A percentile compares a stretch with the other conserved stretches of the same genome.
Evolutionary conservation across 2,329 filamentous ascomycete species (phyloP).

Genomic region (Clonostachys chloroleuca): DNA sequence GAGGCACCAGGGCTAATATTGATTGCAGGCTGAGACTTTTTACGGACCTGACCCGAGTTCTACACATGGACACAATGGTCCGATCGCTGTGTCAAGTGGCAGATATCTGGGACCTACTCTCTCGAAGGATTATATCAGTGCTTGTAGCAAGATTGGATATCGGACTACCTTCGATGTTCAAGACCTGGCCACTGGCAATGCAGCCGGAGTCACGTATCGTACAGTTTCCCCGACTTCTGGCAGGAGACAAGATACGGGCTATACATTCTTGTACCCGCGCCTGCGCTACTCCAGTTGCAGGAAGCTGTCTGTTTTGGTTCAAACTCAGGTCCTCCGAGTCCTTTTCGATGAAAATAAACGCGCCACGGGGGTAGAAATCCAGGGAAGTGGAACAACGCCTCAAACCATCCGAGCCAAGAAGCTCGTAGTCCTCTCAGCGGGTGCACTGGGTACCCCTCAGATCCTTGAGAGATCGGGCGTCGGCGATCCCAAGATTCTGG

Average conservation of each 20-base stretch:
- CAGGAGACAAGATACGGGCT: conserved; percentile 47
- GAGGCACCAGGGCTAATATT: background rate
- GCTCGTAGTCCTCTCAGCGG: conserved; percentile 35
- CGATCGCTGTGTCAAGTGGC: conserved; percentile 41
- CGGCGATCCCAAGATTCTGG: conserved; percentile 26
- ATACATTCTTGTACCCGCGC: conserved; percentile 46
- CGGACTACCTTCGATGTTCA: conserved; percentile 42
- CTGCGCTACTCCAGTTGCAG: conserved; percentile 39
- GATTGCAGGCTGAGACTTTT: conserved; percentile 41
- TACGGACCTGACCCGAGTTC: conserved; percentile 22
- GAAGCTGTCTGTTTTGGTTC: conserved; percentile 48
- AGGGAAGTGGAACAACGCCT: conserved; percentile 16
- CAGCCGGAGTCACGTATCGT: conserved; percentile 30
- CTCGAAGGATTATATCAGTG: conserved; percentile 38
- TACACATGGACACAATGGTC: conserved; percentile 42
- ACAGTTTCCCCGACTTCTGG: conserved; percentile 37
- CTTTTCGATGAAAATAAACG: conserved; percentile 39
- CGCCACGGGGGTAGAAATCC: conserved; percentile 47
- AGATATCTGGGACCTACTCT: conserved; percentile 28
- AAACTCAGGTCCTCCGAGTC: conserved; percentile 47
- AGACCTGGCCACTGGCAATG: conserved; percentile 33
- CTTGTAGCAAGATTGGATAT: conserved; percentile 37
- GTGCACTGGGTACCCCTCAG: conserved; percentile 35
- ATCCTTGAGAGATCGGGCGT: conserved; percentile 36
- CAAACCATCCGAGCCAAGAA: conserved; percentile 31